Percentiles rank a stretch among this genome's conserved stretches.
Evolutionary conservation across 371 early-diverging fungal genomes (phyloP).

Genomic region (Lichtheimia ornata): DNA sequence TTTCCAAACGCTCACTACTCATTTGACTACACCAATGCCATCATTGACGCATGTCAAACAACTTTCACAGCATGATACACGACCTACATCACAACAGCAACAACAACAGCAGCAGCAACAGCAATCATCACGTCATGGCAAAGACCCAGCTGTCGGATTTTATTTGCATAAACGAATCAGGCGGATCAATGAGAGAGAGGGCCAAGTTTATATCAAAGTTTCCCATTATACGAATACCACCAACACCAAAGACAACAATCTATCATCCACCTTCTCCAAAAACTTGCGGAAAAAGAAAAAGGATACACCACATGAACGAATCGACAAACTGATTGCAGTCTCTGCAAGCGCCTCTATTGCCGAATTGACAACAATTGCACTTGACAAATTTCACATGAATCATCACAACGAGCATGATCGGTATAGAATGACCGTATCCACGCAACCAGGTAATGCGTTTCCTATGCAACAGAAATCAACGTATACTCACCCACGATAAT

Average conservation of each 20-base stretch:
- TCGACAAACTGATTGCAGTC: conserved; percentile 49
- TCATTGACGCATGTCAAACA: conserved; percentile 43
- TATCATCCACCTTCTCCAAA: conserved; percentile 15
- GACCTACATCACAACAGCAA: conserved; percentile 32
- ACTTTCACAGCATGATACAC: conserved; percentile 34
- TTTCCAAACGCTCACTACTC: conserved; percentile 61
- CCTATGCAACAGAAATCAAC: not conserved
- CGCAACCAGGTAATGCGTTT: conserved; percentile 14
- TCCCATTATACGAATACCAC: conserved; percentile 32
- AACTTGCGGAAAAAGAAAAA: conserved; percentile 20
- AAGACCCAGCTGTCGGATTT: conserved; percentile 49
- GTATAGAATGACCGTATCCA: conserved; percentile 15
- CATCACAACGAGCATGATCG: conserved; percentile 19
- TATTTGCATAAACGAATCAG: conserved; percentile 59
- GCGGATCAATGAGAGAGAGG: conserved; percentile 42
- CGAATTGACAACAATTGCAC: conserved; percentile 33
- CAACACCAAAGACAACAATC: not conserved
- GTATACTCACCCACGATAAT: not conserved
- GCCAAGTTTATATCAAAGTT: conserved; percentile 46
- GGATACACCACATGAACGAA: conserved; percentile 19
- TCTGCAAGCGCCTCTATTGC: conserved; percentile 28
- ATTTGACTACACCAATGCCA: conserved; percentile 63
- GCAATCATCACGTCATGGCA: conserved; percentile 39
- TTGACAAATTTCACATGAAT: conserved; percentile 51
- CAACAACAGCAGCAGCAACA: conserved; percentile 19